phyloP scores from a whole-genome alignment of 768 basidiomycete genomes.

The Suillus hirtellus region DNA sequence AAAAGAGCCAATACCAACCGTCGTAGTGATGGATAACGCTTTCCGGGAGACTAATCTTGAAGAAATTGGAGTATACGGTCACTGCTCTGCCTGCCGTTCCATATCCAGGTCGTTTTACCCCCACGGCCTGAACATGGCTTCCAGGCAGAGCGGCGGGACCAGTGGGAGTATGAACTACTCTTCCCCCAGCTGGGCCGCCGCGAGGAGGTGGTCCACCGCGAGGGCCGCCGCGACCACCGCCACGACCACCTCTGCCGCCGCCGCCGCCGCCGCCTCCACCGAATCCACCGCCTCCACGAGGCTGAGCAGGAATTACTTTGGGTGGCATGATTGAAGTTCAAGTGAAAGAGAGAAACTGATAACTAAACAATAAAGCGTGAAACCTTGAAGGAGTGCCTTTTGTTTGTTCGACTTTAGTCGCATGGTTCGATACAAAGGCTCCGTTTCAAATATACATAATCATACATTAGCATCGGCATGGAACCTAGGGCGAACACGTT shows the following conservation, averaged over 20 bases:
- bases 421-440: neutral
- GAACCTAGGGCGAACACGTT: neutral
- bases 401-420: constrained; percentile 3
- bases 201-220: constrained; percentile 17
- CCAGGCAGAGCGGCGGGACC: constrained; percentile 25
- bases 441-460: constrained; percentile 4
- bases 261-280: constrained; percentile 32
- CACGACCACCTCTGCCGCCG: constrained; percentile 28
- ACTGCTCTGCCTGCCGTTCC: constrained; percentile 55
- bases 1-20: constrained; percentile 44
- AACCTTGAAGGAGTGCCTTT: neutral
- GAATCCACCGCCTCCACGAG: constrained; percentile 27
- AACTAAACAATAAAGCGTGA: constrained; percentile 13
- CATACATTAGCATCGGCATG: neutral
- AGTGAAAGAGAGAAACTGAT: neutral
- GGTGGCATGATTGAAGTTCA: constrained; percentile 39
- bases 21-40: constrained; percentile 76
- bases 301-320: constrained; percentile 32
- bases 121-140: constrained; percentile 51
- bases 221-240: constrained; percentile 21
- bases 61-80: constrained; percentile 59
- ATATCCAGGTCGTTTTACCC: constrained; percentile 67
- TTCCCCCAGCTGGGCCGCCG: constrained; percentile 18
- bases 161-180: constrained; percentile 33
- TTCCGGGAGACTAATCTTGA: constrained; percentile 59